Evolutionary conservation across 2,329 filamentous ascomycete species (phyloP), one percentile per base, ranked within the genome.

Genomic region (Orbilia ellipsospora): DNA sequence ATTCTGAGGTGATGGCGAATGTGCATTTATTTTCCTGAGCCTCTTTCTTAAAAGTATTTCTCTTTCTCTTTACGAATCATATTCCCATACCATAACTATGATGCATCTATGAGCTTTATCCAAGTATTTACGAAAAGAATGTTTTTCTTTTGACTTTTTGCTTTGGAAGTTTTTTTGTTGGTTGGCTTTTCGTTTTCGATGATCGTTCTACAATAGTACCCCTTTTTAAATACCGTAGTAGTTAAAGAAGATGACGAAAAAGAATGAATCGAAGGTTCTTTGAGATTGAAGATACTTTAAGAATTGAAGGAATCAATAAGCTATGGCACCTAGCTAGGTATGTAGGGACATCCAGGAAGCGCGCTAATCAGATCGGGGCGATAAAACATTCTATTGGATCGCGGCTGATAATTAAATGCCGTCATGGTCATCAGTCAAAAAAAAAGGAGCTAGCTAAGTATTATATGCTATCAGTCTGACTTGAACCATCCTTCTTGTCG

Each of bases 1-100:
- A 74, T 77, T 55, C 60, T 16, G 59, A 51, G 62, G 56, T 44
- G n/a, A 67, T 54, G 70, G 62, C 42, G 28, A 57, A 52, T 50
- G 20, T 63, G n/a, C 5, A 48, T 48, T 18, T 18, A 18, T 48
- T 59, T 52, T 56, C 31, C 42, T 66, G 55, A 61, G 8, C 36
- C 64, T 62, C 31, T 65, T 54, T 48, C 54, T 55, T 26, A 55
- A 67, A 63, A 67, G 59, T 31, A 5, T 44, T 51, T 13, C 36
- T 18, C 48, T 51, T 13, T 16, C 31, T 31, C 40, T 18, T 40
- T 18, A 45, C 18, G 16, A 54, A 64, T 51, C 28, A 40, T 62
- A 50, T 16, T 28, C 31, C 5, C n/a, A 50, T 48, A 23, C 8
- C 16, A n/a, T 52, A n/a, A 23, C 4, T 13, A 4, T 18, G 16